These are phyloP conservation scores for Tetraselmis chui DNA, from an alignment of 139 green algal genomes.

Conservation along the genomic window DNA sequence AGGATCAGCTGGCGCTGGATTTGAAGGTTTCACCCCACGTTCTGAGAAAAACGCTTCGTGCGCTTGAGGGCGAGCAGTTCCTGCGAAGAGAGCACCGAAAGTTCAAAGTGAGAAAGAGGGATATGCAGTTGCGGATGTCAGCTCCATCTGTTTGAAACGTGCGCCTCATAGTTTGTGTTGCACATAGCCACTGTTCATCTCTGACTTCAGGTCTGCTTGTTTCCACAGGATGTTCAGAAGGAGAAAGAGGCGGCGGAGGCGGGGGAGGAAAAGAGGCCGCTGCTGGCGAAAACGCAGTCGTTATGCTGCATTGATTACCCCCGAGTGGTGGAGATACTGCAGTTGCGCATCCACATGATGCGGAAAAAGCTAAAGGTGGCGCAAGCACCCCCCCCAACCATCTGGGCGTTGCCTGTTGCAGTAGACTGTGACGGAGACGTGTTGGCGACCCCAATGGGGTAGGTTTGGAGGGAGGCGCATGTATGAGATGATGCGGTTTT, in stretches of 20 bases:
- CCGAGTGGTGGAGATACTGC: neutral
- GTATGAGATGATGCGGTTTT: too few relatives aligned
- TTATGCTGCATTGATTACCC: neutral
- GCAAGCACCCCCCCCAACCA: too few relatives aligned
- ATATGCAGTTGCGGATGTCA: too few relatives aligned
- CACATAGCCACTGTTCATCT: too few relatives aligned
- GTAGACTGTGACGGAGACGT: too few relatives aligned
- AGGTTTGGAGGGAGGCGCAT: too few relatives aligned
- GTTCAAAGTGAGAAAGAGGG: too few relatives aligned
- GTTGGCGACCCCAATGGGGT: too few relatives aligned
- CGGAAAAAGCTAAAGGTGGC: neutral
- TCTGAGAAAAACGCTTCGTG: neutral
- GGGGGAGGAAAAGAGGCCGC: neutral
- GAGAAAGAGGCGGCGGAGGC: neutral
- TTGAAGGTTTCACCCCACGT: neutral
- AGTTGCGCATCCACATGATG: neutral
- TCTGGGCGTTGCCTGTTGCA: too few relatives aligned
- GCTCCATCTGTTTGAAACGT: too few relatives aligned
- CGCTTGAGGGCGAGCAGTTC: neutral
- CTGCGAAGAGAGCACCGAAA: neutral
- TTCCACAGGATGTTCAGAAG: neutral
- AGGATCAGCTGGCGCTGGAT: neutral
- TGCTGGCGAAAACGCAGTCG: neutral
- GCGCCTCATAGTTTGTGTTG: too few relatives aligned
- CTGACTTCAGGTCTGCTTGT: too few relatives aligned